Evolutionary conservation across 1,139 yeast genomes (phyloP).

Genomic region (Kurtzmaniella quercitrusa): DNA sequence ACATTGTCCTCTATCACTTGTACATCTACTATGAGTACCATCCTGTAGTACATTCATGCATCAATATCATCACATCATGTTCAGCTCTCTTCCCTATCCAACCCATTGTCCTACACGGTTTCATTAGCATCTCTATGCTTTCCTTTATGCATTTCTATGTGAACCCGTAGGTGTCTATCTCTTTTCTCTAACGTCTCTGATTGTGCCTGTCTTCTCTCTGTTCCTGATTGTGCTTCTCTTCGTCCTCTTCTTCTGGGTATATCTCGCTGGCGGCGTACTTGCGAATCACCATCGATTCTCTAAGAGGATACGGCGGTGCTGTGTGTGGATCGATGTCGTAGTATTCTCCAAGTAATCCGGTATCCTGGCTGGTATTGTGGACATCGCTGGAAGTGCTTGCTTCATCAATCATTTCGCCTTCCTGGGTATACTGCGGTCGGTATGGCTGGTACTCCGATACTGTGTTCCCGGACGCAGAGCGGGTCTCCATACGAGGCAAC

Average conservation of each 20-base stretch:
- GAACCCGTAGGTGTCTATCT: too few species aligned
- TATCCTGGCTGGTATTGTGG: neutral
- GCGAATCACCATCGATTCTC: neutral
- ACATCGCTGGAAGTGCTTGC: neutral
- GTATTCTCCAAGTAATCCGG: neutral
- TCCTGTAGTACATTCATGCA: too few species aligned
- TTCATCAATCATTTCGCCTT: neutral
- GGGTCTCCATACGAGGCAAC: neutral
- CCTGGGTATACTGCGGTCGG: neutral
- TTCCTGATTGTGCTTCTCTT: neutral
- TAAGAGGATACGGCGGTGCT: conserved; percentile 1
- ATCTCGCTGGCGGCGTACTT: conserved; percentile 1
- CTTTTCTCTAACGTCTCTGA: neutral
- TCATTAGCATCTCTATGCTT: too few species aligned
- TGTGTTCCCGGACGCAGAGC: neutral
- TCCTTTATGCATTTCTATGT: too few species aligned
- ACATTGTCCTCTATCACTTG: too few species aligned
- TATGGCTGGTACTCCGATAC: neutral
- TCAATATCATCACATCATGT: too few species aligned
- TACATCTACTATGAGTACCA: too few species aligned
- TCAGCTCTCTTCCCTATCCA: too few species aligned
- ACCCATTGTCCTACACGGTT: too few species aligned
- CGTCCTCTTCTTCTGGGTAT: neutral
- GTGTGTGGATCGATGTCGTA: neutral
- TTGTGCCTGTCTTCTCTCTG: neutral